Conservation (phyloP, 768 basidiomycete species). For the Kwoniella botswanensis region DNA sequence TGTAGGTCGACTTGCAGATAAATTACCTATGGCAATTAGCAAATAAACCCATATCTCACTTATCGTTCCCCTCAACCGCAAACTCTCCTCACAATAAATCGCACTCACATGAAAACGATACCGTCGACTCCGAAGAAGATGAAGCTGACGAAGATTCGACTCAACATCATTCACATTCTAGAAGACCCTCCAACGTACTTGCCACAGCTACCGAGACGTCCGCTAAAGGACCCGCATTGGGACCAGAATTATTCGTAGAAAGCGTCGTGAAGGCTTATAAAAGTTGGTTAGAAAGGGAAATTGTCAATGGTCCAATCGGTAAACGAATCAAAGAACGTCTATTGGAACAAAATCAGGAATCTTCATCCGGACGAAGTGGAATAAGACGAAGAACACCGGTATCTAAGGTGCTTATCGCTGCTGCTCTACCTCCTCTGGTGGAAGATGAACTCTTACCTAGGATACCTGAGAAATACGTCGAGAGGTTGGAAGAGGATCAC, state of each 20-base stretch:
- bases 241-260: slow-evolving; percentile 35
- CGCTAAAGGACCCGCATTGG: slow-evolving; percentile 32
- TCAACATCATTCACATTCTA: background rate
- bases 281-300: slow-evolving; percentile 32
- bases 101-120: background rate
- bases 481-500: slow-evolving; percentile 48
- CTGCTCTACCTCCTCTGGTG: slow-evolving; percentile 41
- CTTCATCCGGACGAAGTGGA: slow-evolving; percentile 4
- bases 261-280: slow-evolving; percentile 31
- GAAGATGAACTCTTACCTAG: slow-evolving; percentile 41
- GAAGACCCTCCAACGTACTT: slow-evolving; percentile 23
- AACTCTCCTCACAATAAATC: background rate
- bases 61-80: slow-evolving; percentile 23
- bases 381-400: slow-evolving; percentile 17
- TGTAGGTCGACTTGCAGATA: slow-evolving; percentile 53
- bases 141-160: background rate
- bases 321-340: slow-evolving; percentile 26
- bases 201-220: slow-evolving; percentile 39
- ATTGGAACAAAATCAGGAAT: slow-evolving; percentile 7
- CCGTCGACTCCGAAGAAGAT: background rate
- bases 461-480: slow-evolving; percentile 53
- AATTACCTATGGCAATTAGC: slow-evolving; percentile 54
- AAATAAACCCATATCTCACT: slow-evolving; percentile 38
- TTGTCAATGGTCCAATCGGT: slow-evolving; percentile 38
- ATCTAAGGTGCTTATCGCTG: slow-evolving; percentile 40